phyloP scores from a whole-genome alignment of 129 eudicot genomes.

The Kitagawia praeruptora region DNA sequence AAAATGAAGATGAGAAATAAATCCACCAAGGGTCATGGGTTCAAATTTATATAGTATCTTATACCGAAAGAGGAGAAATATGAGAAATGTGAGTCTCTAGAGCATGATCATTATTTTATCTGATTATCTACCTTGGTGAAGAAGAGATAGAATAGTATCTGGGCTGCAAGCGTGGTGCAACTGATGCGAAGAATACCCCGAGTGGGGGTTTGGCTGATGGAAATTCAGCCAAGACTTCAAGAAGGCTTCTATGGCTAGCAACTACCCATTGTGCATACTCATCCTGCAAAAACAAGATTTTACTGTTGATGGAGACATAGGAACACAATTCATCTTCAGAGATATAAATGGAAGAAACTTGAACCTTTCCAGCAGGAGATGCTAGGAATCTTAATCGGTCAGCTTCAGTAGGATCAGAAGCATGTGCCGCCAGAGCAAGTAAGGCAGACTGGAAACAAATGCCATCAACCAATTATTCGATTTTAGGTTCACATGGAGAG shows the following conservation, averaged over 20 bases:
- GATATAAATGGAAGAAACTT: background rate
- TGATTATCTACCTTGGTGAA: conserved; percentile 49
- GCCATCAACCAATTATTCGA: background rate
- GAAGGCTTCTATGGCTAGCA: conserved; percentile 64
- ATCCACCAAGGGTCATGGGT: background rate
- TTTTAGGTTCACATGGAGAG: background rate
- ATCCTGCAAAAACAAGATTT: conserved; percentile 32
- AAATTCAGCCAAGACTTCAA: conserved; percentile 70
- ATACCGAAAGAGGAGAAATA: too few species aligned
- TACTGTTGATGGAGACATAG: background rate
- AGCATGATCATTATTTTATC: conserved; percentile 8
- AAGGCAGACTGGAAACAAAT: conserved; percentile 62
- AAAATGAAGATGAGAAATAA: background rate
- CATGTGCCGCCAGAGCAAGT: conserved; percentile 74
- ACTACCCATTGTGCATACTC: conserved; percentile 67
- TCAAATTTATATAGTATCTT: background rate
- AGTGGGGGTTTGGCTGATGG: conserved; percentile 83
- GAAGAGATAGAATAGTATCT: conserved; percentile 84
- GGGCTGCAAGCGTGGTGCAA: conserved; percentile 71
- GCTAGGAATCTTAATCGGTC: conserved; percentile 68
- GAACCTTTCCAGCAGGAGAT: conserved; percentile 91
- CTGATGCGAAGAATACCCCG: conserved; percentile 76
- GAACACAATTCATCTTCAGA: background rate
- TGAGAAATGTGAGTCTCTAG: background rate
- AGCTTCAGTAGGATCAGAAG: conserved; percentile 75